Evolutionary conservation across 164 flowering plant genomes (phyloP), one percentile per base, ranked within the genome.

Genomic region (Tinospora cordifolia): DNA sequence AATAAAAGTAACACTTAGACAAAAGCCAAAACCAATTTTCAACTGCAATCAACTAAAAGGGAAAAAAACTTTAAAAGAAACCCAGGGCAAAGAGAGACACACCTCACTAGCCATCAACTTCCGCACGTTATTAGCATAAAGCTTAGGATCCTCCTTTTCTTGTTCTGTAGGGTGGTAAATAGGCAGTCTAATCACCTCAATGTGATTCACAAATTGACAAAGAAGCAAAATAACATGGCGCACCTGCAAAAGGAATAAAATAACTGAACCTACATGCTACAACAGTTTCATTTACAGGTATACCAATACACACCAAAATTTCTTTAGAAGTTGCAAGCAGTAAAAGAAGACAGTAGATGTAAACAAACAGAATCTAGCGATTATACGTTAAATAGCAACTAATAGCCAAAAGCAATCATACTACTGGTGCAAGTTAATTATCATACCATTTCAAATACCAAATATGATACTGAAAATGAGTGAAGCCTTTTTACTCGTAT

Each of bases 91-190:
- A 19, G 60, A 54, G 25, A 14, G 8, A 17, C n/a, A 63, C 81
- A 92, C 99, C 99, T 92, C 97, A 6, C 67, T 80, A 71, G 98
- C 96, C 99, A 94, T 90, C 74, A 92, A 80, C 73, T 80, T 87
- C 62, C 96, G 82, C 22, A 94, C 84, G 78, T 94, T 94, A 70
- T 76, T 79, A 51, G 99, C 97, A 83, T 88, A 92, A 30, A 92
- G 84, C 76, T 85, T 94, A 49, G 98, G 90, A 63, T 94, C 92
- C 72, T 88, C 91, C 80, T 84, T 89, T 79, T 94, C 99, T 84
- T 89, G 82, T 68, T 84, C 82, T 12, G 96, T 88, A 0, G 99
- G 99, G 76, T 77, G 66, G 78, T 90, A 94, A 10, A 88, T 74
- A 66, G 99, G 99, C 67, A 94, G 79, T 21, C 78, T 65, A 25